Conservation (phyloP, 163 green algal species). For the Scenedesmus sp. region DNA sequence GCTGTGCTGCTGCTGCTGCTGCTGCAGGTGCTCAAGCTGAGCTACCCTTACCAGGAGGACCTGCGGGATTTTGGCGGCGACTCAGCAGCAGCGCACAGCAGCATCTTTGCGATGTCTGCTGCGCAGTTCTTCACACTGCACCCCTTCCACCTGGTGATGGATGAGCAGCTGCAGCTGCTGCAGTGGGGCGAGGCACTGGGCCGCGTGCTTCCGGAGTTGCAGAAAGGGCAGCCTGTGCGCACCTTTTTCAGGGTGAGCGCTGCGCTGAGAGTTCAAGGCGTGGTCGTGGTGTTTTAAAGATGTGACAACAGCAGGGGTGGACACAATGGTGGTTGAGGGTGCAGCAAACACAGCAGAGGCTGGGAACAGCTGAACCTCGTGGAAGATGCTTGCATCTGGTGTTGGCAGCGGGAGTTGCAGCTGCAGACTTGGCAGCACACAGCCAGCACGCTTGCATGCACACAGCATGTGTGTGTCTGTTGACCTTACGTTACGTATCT, state of each 20-base stretch:
- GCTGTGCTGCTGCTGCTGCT: not conserved
- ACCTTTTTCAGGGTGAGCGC: conserved; percentile 50
- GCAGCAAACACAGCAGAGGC: too few species aligned
- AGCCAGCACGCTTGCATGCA: not conserved
- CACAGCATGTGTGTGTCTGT: not conserved
- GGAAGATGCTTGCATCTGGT: too few species aligned
- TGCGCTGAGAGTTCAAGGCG: too few species aligned
- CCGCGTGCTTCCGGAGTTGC: conserved; percentile 49
- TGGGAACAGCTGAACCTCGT: too few species aligned
- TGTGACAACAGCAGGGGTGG: not conserved
- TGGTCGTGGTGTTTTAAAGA: too few species aligned
- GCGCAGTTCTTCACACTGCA: conserved; percentile 54
- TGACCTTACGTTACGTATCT: too few species aligned
- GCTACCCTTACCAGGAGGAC: conserved; percentile 48
- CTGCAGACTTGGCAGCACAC: too few species aligned
- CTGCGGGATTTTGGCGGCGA: not conserved
- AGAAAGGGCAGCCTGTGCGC: conserved; percentile 14
- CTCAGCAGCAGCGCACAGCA: not conserved
- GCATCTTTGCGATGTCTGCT: conserved; percentile 38
- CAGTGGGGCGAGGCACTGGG: conserved; percentile 45
- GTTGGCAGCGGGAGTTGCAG: too few species aligned
- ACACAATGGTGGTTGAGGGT: too few species aligned
- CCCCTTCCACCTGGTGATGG: conserved; percentile 47
- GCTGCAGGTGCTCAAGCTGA: conserved; percentile 55
- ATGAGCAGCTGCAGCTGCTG: conserved; percentile 19